Base-by-base conservation (phyloP, 495 filamentous ascomycete genomes). In the Saxophila tyrrhenica region DNA sequence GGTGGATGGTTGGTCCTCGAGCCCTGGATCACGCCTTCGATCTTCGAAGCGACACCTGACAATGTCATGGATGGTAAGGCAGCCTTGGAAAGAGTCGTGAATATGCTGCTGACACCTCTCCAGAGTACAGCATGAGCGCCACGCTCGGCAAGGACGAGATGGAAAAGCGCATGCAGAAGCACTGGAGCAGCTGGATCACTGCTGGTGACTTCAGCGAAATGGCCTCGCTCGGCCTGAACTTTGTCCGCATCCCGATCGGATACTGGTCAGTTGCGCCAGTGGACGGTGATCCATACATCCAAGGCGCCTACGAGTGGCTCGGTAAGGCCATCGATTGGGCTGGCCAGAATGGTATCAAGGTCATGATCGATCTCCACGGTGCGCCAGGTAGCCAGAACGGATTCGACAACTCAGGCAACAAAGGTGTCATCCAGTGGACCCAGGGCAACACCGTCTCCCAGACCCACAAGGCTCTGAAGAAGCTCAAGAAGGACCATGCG, bases 211-310 rank as follows among this genome's bases (percentile, higher is more conserved):
- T 90, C 60, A 65, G 72, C 7, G 71, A 81, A 48, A 89, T 90
- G 48, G 77, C 77, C 15, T 64, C 65, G 3, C 70, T 75, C 2
- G 86, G 86, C 15, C 64, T 89, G 57, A 89, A 87, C 65, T 82
- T 86, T 51, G 83, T 89, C 38, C 75, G 86, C 50, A 89, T 91
- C 50, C 86, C 86, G 1, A 75, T 90, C 51, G 86, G 86, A 16
- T 89, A 89, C 64, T 91, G 86, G 86, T 81, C 83, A 32, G 66
- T 85, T 17, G 29, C 35, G 5, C 78, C 78, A 2, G 52, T 78
- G 5, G 59, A 72, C 17, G 80, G 75, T 25, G 83, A 87, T 44
- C 83, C 84, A 10, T 89, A 85, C 61, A 82, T 88, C 41, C 73
- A 85, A 60, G 86, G 86, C 35, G 83, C 86, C 59, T 75, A 87